Conservation (phyloP, 2,329 filamentous ascomycete species). For the Fusarium sublunatum region DNA sequence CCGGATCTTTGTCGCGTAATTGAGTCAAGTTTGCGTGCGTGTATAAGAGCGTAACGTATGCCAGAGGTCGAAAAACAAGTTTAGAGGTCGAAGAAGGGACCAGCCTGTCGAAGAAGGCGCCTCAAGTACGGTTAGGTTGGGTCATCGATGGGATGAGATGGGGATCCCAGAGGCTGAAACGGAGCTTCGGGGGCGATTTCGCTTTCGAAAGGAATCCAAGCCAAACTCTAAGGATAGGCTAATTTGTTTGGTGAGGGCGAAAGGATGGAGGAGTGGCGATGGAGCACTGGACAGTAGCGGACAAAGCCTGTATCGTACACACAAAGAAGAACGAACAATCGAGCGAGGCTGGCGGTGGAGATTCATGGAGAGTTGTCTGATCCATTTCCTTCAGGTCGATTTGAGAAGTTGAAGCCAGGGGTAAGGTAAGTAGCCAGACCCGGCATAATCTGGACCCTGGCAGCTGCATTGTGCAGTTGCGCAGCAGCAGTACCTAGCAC, state of each 20-base stretch:
- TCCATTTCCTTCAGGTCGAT: conserved; percentile 13
- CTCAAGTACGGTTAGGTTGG: conserved; percentile 30
- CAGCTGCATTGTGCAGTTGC: conserved; percentile 26
- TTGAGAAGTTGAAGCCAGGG: conserved; percentile 43
- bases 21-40: conserved; percentile 15
- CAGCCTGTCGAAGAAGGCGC: conserved; percentile 31
- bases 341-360: conserved; percentile 41
- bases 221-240: conserved; percentile 33
- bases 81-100: conserved; percentile 19
- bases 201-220: conserved; percentile 37
- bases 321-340: conserved; percentile 31
- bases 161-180: conserved; percentile 42
- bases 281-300: background rate
- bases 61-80: conserved; percentile 12
- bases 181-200: conserved; percentile 29
- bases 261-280: conserved; percentile 9
- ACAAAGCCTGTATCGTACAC: conserved; percentile 14
- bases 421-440: conserved; percentile 11
- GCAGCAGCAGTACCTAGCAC: background rate
- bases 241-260: conserved; percentile 15
- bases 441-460: conserved; percentile 33
- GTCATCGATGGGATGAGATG: conserved; percentile 30
- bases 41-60: conserved; percentile 14
- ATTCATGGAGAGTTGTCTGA: conserved; percentile 34
- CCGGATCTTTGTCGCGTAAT: conserved; percentile 31